Evolutionary conservation across 179 eudicot species (phyloP).

Genomic region (Dionaea muscipula): DNA sequence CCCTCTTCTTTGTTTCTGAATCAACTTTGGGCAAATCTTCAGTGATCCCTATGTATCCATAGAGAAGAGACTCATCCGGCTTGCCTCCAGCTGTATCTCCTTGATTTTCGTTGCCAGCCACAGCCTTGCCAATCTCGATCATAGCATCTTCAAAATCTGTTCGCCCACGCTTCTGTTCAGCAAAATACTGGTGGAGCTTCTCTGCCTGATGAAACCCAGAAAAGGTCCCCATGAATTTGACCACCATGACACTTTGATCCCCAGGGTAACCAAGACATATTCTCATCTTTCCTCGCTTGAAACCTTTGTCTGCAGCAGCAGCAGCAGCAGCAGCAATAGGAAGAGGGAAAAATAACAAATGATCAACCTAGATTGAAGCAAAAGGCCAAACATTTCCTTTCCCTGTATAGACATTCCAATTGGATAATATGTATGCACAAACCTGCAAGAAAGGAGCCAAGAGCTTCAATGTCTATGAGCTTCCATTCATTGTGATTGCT

Average conservation of each 20-base stretch:
- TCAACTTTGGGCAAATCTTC: constrained; percentile 41
- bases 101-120: constrained; percentile 5
- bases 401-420: too few relatives aligned
- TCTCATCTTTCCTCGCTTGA: constrained; percentile 34
- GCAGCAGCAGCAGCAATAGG: too few relatives aligned
- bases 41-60: constrained; percentile 39
- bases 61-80: constrained; percentile 19
- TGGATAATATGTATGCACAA: too few relatives aligned
- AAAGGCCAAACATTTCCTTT: too few relatives aligned
- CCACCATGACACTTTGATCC: constrained; percentile 32
- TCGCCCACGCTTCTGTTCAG: constrained; percentile 34
- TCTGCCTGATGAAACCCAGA: constrained; percentile 47
- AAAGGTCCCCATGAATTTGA: constrained; percentile 45
- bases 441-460: constrained; percentile 30
- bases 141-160: constrained; percentile 21
- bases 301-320: constrained; percentile 26
- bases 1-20: constrained; percentile 30
- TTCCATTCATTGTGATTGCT: constrained; percentile 22
- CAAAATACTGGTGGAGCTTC: constrained; percentile 38
- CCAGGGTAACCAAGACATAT: constrained; percentile 31
- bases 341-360: too few relatives aligned
- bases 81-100: constrained; percentile 4
- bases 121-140: constrained; percentile 19
- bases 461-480: constrained; percentile 22
- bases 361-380: too few relatives aligned